Evolutionary conservation across 805 yeast genomes (phyloP), one percentile per base, ranked within the genome.

Genomic region (Yarrowia sp.): DNA sequence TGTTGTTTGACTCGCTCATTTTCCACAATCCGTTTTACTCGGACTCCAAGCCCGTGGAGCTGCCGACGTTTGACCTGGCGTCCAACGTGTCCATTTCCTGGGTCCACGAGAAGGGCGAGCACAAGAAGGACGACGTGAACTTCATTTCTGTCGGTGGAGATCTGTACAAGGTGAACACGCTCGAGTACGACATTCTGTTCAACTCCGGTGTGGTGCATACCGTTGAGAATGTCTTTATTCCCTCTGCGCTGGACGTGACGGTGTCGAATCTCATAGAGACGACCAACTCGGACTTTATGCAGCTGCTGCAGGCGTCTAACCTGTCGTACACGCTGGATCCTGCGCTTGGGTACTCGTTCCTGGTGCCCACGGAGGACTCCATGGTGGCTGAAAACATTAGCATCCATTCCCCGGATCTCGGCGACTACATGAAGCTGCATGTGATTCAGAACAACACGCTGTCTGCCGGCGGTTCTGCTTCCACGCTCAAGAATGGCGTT

Each of bases 161-260:
- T 68, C 32, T 66, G 74, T 35, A 35, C 52, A 26, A 30, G 26
- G 19, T 67, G 72, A 67, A 67, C 36, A 69, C 71, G 12, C 68
- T 68, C 10, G 44, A 75, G 8, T 44, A 67, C 7, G 97, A 92
- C 72, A 81, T 90, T 7, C 71, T 92, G 14, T 92, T 89, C 72
- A 85, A 83, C 67, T 88, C 89, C 72, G 98, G 98, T 1, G 96
- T 92, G 0, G 83, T 89, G 1, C 97, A 90, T 72, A 85, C 92
- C 1, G 77, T 89, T 12, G 77, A 81, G 38, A 74, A 80, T 5
- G 78, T 89, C 1, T 68, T 83, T 3, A 75, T 89, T 16, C 96
- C 97, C 0, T 73, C 76, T 0, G 74, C 77, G 24, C 73, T 92
- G 32, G 73, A 79, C 7, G 81, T 92, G 2, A 71, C 85, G 0